These are phyloP conservation scores for Tylopilus subfusipes DNA, from an alignment of 768 basidiomycete species.

Conservation along the genomic window DNA sequence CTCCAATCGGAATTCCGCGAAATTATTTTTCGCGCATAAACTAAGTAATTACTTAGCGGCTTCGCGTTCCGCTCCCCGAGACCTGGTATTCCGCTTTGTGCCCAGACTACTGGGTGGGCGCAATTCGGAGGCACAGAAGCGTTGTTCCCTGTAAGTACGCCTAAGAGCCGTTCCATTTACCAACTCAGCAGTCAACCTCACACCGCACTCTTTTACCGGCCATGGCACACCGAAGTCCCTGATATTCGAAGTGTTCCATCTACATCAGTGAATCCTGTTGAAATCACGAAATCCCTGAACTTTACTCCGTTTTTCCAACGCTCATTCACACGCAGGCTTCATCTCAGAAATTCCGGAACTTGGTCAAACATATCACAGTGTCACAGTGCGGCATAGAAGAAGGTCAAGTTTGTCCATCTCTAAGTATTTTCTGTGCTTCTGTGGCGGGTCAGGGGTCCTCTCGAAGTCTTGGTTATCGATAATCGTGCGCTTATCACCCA, in stretches of 20 bases:
- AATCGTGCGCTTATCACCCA: conserved; percentile 22
- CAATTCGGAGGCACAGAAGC: conserved; percentile 6
- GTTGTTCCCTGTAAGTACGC: neutral
- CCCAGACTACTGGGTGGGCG: neutral
- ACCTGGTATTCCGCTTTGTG: neutral
- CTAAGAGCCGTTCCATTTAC: neutral
- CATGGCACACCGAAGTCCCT: neutral
- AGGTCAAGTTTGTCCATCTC: conserved; percentile 18
- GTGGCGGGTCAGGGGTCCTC: conserved; percentile 20
- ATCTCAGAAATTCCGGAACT: conserved; percentile 10
- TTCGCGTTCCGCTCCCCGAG: conserved; percentile 7
- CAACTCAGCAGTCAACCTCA: neutral
- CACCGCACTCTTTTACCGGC: neutral
- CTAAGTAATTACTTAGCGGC: conserved; percentile 9
- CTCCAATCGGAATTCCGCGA: neutral
- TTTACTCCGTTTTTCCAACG: conserved; percentile 9
- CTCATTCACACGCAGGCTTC: conserved; percentile 17
- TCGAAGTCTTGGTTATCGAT: conserved; percentile 25
- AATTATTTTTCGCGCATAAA: conserved; percentile 13
- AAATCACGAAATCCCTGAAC: conserved; percentile 17
- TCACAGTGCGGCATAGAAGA: conserved; percentile 19
- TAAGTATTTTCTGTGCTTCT: conserved; percentile 25
- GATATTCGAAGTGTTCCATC: neutral
- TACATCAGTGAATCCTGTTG: conserved; percentile 1
- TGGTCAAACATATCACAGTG: conserved; percentile 16